Percentiles rank a stretch among this genome's conserved stretches.
Conservation (phyloP, 176 grass and related monocot genomes). For the Dactylis glomerata region DNA sequence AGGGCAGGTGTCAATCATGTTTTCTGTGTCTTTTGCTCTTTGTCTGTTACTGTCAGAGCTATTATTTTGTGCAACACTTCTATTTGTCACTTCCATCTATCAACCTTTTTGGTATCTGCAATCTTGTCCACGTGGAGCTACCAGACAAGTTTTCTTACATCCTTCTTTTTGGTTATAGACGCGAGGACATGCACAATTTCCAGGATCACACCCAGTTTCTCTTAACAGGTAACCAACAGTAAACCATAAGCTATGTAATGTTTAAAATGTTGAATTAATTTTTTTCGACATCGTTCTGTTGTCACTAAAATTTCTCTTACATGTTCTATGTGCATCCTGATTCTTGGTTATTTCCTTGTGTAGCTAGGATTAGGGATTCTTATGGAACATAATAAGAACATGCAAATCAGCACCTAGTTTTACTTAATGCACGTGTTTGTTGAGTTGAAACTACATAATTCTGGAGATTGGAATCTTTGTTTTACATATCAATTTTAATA, state of each 20-base stretch:
- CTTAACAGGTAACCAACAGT: constrained; percentile 72
- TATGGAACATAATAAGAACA: background rate
- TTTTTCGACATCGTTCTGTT: background rate
- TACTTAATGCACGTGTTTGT: background rate
- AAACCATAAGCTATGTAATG: background rate
- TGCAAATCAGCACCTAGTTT: background rate
- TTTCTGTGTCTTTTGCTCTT: background rate
- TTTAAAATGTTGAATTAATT: background rate
- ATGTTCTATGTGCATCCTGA: background rate
- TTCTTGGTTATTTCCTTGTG: background rate
- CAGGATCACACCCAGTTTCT: constrained; percentile 98
- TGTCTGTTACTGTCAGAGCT: background rate
- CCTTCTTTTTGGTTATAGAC: constrained; percentile 45
- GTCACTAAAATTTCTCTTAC: background rate
- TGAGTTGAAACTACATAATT: constrained; percentile 4
- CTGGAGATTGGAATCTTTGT: background rate
- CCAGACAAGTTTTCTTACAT: constrained; percentile 9
- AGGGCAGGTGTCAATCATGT: background rate
- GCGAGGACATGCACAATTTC: constrained; percentile 82
- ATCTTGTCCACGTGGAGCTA: background rate
- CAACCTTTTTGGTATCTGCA: background rate
- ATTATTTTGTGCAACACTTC: background rate
- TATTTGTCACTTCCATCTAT: background rate
- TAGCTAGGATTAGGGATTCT: background rate
- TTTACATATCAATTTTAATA: background rate